A percentile compares a stretch with the other conserved stretches of the same genome.
phyloP scores from a whole-genome alignment of 1,284 basidiomycete genomes.

The Cystobasidiaceae sp. region DNA sequence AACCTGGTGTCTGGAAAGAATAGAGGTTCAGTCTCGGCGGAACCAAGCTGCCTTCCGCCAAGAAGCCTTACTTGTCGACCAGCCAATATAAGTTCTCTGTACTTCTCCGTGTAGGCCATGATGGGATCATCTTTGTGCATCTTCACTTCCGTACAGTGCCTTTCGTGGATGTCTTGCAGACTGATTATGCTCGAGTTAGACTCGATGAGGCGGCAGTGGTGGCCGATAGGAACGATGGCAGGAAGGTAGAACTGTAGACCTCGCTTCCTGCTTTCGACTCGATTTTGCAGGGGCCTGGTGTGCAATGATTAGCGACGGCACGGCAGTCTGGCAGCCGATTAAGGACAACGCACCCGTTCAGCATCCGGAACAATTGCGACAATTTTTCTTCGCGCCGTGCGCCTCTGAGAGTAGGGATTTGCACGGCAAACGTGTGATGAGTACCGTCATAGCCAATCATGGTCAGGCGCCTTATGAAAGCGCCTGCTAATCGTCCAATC shows the following conservation, averaged over 20 bases:
- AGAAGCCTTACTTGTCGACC: not conserved
- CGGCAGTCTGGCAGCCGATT: not conserved
- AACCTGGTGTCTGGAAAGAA: conserved; percentile 3
- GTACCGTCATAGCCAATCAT: conserved; percentile 91
- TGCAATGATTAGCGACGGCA: not conserved
- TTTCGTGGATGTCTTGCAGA: conserved; percentile 90
- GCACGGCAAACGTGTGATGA: conserved; percentile 81
- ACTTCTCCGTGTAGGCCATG: conserved; percentile 73
- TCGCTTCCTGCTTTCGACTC: conserved; percentile 90
- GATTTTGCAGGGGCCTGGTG: conserved; percentile 67
- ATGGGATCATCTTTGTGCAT: conserved; percentile 85
- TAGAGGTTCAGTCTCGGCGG: not conserved
- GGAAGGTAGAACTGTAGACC: conserved; percentile 90
- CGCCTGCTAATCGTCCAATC: conserved; percentile 73
- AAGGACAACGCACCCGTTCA: conserved; percentile 68
- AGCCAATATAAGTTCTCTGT: conserved; percentile 56
- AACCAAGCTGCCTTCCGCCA: no score
- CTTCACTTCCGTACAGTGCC: conserved; percentile 70
- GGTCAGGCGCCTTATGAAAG: conserved; percentile 83
- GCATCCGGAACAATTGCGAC: conserved; percentile 83
- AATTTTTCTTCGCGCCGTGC: conserved; percentile 89
- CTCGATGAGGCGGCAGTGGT: conserved; percentile 78
- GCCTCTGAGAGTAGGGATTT: conserved; percentile 79
- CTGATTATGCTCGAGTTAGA: conserved; percentile 87
- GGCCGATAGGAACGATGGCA: conserved; percentile 76